phyloP scores from a whole-genome alignment of 2,329 filamentous ascomycete genomes.

The Alternaria sp. region DNA sequence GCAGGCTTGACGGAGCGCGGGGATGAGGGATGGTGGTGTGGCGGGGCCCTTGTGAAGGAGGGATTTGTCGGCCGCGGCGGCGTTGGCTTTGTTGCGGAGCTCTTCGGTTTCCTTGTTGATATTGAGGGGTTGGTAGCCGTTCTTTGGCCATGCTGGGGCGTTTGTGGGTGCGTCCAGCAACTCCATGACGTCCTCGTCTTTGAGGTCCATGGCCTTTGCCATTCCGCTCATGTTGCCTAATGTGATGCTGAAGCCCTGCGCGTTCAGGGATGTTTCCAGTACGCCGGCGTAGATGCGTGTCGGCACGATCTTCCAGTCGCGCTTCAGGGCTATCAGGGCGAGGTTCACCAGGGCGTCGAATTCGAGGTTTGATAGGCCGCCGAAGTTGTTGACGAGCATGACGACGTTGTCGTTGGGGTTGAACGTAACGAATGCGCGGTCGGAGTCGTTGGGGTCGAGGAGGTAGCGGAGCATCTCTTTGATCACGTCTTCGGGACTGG shows the following conservation, averaged over 20 bases:
- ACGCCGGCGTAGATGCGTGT: slow-evolving; percentile 56
- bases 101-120: slow-evolving; percentile 34
- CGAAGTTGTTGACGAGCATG: slow-evolving; percentile 59
- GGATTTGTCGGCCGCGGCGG: slow-evolving; percentile 26
- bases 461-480: slow-evolving; percentile 58
- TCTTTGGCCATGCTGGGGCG: slow-evolving; percentile 60
- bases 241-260: slow-evolving; percentile 63
- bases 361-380: slow-evolving; percentile 57
- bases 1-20: slow-evolving; percentile 52
- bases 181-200: slow-evolving; percentile 52
- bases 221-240: slow-evolving; percentile 60
- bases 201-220: slow-evolving; percentile 49
- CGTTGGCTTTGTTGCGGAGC: slow-evolving; percentile 39
- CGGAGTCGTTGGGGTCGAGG: slow-evolving; percentile 55
- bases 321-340: slow-evolving; percentile 49
- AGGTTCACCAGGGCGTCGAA: slow-evolving; percentile 56
- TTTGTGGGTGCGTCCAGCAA: slow-evolving; percentile 60
- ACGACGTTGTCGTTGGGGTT: slow-evolving; percentile 53
- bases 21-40: slow-evolving; percentile 51
- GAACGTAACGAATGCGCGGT: slow-evolving; percentile 59
- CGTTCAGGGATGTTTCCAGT: slow-evolving; percentile 63
- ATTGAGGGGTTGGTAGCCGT: slow-evolving; percentile 48
- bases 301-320: slow-evolving; percentile 58
- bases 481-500: slow-evolving; percentile 57
- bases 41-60: slow-evolving; percentile 34